A percentile compares a stretch with the other conserved stretches of the same genome.
Conservation (phyloP, 2,329 filamentous ascomycete species). For the Dactylellina sp. region DNA sequence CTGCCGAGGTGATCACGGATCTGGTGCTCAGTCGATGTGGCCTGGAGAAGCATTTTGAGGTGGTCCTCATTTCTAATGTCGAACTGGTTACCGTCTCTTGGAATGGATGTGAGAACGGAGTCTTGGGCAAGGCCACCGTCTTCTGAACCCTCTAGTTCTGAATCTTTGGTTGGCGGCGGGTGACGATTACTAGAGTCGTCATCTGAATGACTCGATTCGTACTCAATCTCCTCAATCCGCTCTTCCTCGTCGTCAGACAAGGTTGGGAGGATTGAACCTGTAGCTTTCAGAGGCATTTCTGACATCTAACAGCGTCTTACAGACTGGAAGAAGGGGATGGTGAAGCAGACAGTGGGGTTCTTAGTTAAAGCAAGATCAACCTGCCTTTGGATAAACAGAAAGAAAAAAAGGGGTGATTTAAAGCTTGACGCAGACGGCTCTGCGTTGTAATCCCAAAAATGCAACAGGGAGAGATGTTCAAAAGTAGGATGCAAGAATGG, state of each 20-base stretch:
- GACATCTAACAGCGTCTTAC: not conserved
- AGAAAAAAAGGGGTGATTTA: too few relatives aligned
- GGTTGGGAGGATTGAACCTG: not conserved
- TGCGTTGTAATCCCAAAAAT: conserved; percentile 11
- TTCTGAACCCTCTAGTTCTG: not conserved
- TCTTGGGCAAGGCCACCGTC: not conserved
- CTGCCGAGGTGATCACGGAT: conserved; percentile 33
- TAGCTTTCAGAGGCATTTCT: conserved; percentile 6
- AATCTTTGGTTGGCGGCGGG: not conserved
- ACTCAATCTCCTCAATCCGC: conserved; percentile 5
- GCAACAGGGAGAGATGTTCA: conserved; percentile 9
- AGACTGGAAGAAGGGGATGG: too few relatives aligned
- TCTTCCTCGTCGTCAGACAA: not conserved
- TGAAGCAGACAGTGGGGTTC: too few relatives aligned
- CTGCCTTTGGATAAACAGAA: not conserved
- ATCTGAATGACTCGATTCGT: not conserved
- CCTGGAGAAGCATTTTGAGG: conserved; percentile 47
- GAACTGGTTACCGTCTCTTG: conserved; percentile 22
- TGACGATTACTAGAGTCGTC: not conserved
- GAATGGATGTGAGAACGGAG: conserved; percentile 11
- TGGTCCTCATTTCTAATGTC: conserved; percentile 33
- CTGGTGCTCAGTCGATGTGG: conserved; percentile 46
- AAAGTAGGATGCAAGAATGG: too few relatives aligned
- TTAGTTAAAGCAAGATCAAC: not conserved
- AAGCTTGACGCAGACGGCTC: too few relatives aligned